Evolutionary conservation across 2,329 filamentous ascomycete genomes (phyloP).

Genomic region (Hypoxylon sp.): DNA sequence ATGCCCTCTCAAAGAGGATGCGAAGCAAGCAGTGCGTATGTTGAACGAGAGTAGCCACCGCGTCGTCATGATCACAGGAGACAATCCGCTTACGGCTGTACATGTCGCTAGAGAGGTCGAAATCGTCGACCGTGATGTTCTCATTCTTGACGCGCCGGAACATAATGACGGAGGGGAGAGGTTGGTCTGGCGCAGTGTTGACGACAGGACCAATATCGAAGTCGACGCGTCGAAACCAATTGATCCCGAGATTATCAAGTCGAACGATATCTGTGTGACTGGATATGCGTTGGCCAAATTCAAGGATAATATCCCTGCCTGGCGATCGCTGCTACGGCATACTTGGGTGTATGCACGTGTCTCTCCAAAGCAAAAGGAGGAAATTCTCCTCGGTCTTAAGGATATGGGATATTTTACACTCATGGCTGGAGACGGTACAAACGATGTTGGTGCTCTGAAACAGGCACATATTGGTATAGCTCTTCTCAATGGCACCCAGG

Average conservation of each 20-base stretch:
- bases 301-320: slow-evolving; percentile 79
- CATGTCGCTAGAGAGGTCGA: slow-evolving; percentile 97
- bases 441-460: slow-evolving; percentile 97
- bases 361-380: slow-evolving; percentile 98
- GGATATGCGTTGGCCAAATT: slow-evolving; percentile 94
- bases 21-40: slow-evolving; percentile 94
- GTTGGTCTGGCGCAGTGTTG: slow-evolving; percentile 94
- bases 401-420: slow-evolving; percentile 97
- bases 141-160: slow-evolving; percentile 96
- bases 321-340: slow-evolving; percentile 84
- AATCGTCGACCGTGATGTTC: slow-evolving; percentile 94
- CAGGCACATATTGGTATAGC: slow-evolving; percentile 98
- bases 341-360: slow-evolving; percentile 99
- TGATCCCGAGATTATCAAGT: slow-evolving; percentile 83
- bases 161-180: slow-evolving; percentile 84
- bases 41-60: slow-evolving; percentile 98
- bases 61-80: slow-evolving; percentile 98
- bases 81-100: slow-evolving; percentile 96
- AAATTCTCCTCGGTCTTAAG: slow-evolving; percentile 96
- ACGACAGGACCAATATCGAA: slow-evolving; percentile 87
- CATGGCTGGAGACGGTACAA: slow-evolving; percentile 98
- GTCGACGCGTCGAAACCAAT: slow-evolving; percentile 88
- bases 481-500: slow-evolving; percentile 91
- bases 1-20: slow-evolving; percentile 96
- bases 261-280: slow-evolving; percentile 94